These are phyloP conservation scores for Syzygium aromaticum DNA, from an alignment of 345 rosid species.

Conservation along the genomic window DNA sequence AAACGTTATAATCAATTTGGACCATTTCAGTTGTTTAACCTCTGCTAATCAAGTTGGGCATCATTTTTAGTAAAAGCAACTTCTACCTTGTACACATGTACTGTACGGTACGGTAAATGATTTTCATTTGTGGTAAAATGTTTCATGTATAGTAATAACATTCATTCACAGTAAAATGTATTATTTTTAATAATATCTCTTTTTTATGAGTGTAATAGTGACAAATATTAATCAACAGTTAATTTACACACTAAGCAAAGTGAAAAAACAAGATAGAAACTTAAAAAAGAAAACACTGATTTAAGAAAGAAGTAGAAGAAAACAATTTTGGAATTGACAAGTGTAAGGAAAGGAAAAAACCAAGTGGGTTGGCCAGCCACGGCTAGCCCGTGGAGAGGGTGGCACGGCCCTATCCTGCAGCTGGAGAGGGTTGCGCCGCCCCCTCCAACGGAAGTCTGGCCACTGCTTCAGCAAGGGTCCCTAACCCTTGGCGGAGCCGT, in stretches of 20 bases:
- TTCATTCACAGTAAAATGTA: not conserved
- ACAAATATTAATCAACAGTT: not conserved
- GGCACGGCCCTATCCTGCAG: no score
- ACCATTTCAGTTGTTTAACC: not conserved
- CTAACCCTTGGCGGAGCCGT: no score
- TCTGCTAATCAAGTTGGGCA: not conserved
- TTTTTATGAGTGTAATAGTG: not conserved
- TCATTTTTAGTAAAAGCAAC: not conserved
- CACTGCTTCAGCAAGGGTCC: no score
- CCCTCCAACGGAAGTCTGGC: no score
- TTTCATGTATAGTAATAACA: not conserved
- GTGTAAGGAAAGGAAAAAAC: no score
- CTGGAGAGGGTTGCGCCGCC: no score
- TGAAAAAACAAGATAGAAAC: not conserved
- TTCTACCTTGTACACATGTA: not conserved
- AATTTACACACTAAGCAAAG: not conserved
- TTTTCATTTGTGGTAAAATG: not conserved
- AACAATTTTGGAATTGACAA: not conserved
- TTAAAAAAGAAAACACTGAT: not conserved
- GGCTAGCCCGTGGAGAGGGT: no score
- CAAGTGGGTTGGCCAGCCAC: no score
- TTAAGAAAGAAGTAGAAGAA: not conserved
- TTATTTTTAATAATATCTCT: not conserved
- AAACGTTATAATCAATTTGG: no score
- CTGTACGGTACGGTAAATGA: fast-evolving